Evolutionary conservation across 768 basidiomycete genomes (phyloP).

Genomic region (Mycena capillaripes): DNA sequence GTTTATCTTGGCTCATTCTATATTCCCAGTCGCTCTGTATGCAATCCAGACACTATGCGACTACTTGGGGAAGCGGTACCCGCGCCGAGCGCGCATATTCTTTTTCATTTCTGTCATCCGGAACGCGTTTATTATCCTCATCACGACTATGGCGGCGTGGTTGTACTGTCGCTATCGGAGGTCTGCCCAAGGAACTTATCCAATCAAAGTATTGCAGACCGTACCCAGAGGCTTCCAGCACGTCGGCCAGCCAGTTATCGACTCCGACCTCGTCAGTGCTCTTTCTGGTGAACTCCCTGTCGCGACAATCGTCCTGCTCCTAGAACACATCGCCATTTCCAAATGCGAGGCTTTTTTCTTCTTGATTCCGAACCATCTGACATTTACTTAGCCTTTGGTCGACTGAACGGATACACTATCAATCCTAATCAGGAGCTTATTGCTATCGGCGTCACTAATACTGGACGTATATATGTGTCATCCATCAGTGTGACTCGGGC

Average conservation of each 20-base stretch:
- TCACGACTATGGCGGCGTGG: slow-evolving; percentile 92
- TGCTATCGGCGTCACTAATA: slow-evolving; percentile 97
- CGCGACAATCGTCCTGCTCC: slow-evolving; percentile 88
- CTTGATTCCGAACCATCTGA: background rate
- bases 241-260: slow-evolving; percentile 58
- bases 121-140: slow-evolving; percentile 89
- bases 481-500: no score
- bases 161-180: slow-evolving; percentile 79
- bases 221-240: slow-evolving; percentile 90
- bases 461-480: slow-evolving; percentile 41
- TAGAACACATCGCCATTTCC: slow-evolving; percentile 98
- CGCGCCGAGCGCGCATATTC: slow-evolving; percentile 73
- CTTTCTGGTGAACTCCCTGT: slow-evolving; percentile 85
- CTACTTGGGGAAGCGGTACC: slow-evolving; percentile 67
- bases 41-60: slow-evolving; percentile 72
- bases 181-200: slow-evolving; percentile 73
- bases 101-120: slow-evolving; percentile 86
- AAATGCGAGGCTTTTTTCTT: slow-evolving; percentile 70
- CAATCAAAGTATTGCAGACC: slow-evolving; percentile 85
- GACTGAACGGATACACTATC: slow-evolving; percentile 95
- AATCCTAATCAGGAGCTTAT: slow-evolving; percentile 95
- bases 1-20: background rate
- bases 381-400: slow-evolving; percentile 82
- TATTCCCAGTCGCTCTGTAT: slow-evolving; percentile 67
- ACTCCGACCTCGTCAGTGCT: slow-evolving; percentile 68